These are phyloP conservation scores for Sanghuangporus sanghuang DNA, from an alignment of 1,284 basidiomycete species.

Conservation along the genomic window DNA sequence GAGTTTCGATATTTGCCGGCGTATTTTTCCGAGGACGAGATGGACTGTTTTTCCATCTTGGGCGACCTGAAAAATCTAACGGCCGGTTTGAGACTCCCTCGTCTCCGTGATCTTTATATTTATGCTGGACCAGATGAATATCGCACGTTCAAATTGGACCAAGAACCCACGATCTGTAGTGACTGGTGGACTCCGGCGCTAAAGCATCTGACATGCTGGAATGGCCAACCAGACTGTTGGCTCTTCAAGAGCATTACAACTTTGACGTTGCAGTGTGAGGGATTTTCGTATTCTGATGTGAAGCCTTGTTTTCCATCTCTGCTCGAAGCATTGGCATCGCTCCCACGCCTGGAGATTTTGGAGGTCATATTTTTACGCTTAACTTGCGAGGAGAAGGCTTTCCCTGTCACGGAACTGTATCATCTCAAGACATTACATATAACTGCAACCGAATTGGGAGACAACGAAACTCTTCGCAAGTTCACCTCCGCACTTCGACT, in stretches of 20 bases:
- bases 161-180: neutral
- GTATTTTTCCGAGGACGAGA: neutral
- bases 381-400: neutral
- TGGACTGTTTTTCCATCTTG: neutral
- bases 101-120: neutral
- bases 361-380: neutral
- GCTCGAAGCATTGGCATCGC: neutral
- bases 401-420: neutral
- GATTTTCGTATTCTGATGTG: neutral
- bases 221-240: neutral
- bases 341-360: neutral
- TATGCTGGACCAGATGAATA: neutral
- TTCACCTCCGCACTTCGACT: neutral
- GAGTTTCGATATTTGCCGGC: neutral
- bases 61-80: neutral
- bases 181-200: neutral
- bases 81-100: neutral
- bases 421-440: neutral
- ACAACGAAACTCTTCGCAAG: neutral
- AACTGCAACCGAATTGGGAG: neutral
- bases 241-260: neutral
- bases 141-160: neutral
- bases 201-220: neutral
- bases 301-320: neutral
- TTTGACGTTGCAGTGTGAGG: neutral